These are phyloP conservation scores for Pythium apleroticum DNA, from an alignment of 352 stramenopile species.

Conservation along the genomic window DNA sequence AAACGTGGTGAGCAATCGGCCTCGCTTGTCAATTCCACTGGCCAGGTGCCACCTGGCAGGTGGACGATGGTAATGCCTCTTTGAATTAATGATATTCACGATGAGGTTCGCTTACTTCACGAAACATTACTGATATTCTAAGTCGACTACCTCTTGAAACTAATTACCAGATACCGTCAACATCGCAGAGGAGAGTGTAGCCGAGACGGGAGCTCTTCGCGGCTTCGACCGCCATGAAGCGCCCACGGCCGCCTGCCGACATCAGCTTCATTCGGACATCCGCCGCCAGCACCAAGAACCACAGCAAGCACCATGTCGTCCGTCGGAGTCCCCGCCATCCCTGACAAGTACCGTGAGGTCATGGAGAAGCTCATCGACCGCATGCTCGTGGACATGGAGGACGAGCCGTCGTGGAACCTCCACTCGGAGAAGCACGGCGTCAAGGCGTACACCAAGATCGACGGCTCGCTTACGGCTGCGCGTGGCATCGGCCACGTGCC, in stretches of 20 bases:
- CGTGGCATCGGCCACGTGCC: slow-evolving; percentile 53
- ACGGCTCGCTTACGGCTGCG: slow-evolving; percentile 54
- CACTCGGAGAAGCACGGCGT: slow-evolving; percentile 69
- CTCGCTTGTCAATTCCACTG: slow-evolving; percentile 1
- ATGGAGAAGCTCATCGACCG: slow-evolving; percentile 51
- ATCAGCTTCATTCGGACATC: slow-evolving; percentile 2
- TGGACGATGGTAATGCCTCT: not conserved
- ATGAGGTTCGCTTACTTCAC: not conserved
- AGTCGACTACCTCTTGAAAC: not conserved
- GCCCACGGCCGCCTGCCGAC: not conserved
- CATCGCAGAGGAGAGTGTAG: not conserved
- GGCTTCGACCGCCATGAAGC: not conserved
- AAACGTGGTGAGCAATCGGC: not conserved
- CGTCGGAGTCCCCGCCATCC: slow-evolving; percentile 42
- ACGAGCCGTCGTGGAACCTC: slow-evolving; percentile 55
- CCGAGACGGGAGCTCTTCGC: not conserved
- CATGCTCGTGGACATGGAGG: slow-evolving; percentile 59
- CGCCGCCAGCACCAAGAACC: not conserved
- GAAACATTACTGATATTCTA: not conserved
- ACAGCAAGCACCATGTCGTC: slow-evolving; percentile 24
- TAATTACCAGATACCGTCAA: not conserved
- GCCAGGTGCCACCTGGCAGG: too few species aligned
- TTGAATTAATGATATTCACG: not conserved
- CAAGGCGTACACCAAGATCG: slow-evolving; percentile 64
- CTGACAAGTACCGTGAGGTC: slow-evolving; percentile 48